Evolutionary conservation across 116 monocot species (phyloP), one percentile per base, ranked within the genome.

Genomic region (Posidonia oceanica): DNA sequence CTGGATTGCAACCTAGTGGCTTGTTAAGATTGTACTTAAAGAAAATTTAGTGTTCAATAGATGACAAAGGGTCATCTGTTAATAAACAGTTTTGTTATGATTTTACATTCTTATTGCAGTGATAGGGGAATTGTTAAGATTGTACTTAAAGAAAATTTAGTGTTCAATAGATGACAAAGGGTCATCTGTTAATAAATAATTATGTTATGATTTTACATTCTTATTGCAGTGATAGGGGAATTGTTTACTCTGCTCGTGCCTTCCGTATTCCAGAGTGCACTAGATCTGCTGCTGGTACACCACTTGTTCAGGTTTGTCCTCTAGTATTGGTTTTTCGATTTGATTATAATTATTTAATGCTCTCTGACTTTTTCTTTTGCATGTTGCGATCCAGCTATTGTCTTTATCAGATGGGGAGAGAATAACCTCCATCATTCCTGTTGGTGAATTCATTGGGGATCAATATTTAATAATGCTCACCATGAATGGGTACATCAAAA

Each of bases 371-470:
- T 1, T 29, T 29, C 4, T 63, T 66, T 66, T 66, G 3, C 10
- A 10, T 68, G 42, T 12, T 55, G 42, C 1, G 48, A 52, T 21
- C 68, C 69, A 97, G 97, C 81, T 97, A 17, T 70, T 97, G 40
- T 87, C 97, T 57, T 80, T 97, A 52, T 82, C 87, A 56, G 92
- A 85, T 8, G 97, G 97, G 40, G 92, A 97, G 82, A 85, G 85
- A 76, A 84, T 97, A 74, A 97, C 97, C 65, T 97, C 97, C 14
- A 68, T 97, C 22, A 82, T 97, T 79, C 97, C 97, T 78, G 97
- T 97, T 40, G 89, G 87, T 51, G 97, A 92, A 74, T 97, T 97
- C 77, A 68, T 73, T 65, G 92, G 72, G 71, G 92, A 97, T 68
- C 97, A 92, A 44, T 89, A 87, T 75, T 77, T 97, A 36, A 57